Base-by-base conservation (phyloP, 2,329 filamentous ascomycete genomes). In the Aspergillus novofumigatus region DNA sequence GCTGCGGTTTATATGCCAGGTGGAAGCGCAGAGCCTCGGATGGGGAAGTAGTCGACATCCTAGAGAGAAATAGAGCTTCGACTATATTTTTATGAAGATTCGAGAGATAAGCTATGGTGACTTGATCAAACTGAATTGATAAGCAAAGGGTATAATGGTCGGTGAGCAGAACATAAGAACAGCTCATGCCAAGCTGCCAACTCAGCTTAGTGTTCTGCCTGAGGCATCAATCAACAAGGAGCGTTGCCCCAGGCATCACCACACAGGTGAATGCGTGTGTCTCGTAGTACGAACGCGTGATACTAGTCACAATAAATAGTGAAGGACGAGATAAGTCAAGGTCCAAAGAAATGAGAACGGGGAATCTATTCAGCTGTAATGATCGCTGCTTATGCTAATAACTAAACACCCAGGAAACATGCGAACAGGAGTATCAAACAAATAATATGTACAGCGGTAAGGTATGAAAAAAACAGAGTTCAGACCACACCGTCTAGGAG, bases 1-100 rank as follows among this genome's bases (percentile, higher is more conserved):
- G 51, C 42, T 68, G 64, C 4, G 67, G 68, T 57, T 61, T 52
- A 45, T 71, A 71, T 17, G 32, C 32, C 32, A 38, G 32, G 32
- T 38, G 32, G 32, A 38, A 38, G 32, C 32, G 32, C 14, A 38
- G 32, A 14, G 32, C 32, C 5, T 38, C 32, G 14, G 32, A 38
- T 38, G 14, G 32, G 32, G 32, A 38, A 38, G 32, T 6, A 17
- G 5, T 7, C 14, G 32, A 38, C 32, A 38, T 38, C 14, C 5
- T 38, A 17, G 32, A 38, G 7, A 3, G 14, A 17, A 4, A 38
- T 7, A 17, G 14, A 17, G 32, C 14, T 32, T 35, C 4, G 11
- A 35, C 4, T 17, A 0, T 17, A 38, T 4, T 38, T 5, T 38
- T 17, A 17, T 7, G 1, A 5, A 17, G 14, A 17, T 38, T 11